Percentiles rank a stretch among this genome's conserved stretches.
phyloP scores from a whole-genome alignment of 2,329 filamentous ascomycete species.

The Clarireedia homoeocarpa region DNA sequence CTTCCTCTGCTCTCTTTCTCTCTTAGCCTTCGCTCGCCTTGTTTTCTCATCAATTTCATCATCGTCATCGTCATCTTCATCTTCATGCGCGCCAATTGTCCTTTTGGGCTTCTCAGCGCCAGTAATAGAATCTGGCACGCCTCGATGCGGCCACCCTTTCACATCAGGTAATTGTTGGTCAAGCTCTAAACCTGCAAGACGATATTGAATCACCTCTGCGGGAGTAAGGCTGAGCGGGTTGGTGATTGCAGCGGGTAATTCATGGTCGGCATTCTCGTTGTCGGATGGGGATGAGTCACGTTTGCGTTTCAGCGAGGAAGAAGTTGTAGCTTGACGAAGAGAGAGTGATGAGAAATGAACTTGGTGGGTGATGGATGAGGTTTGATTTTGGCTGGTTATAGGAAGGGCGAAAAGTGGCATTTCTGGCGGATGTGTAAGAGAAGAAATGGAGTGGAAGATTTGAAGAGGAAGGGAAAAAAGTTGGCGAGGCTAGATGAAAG shows the following conservation, averaged over 20 bases:
- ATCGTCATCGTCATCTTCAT: constrained; percentile 7
- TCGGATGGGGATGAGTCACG: constrained; percentile 10
- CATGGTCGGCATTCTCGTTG: constrained; percentile 6
- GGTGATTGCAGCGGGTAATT: constrained; percentile 25
- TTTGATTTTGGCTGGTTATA: neutral
- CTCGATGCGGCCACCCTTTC: constrained; percentile 45
- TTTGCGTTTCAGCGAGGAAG: neutral
- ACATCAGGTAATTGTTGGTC: constrained; percentile 35
- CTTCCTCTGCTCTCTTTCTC: constrained; percentile 8
- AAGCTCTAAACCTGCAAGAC: constrained; percentile 43
- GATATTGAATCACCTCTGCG: constrained; percentile 44
- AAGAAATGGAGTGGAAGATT: too few species aligned
- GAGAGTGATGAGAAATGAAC: neutral
- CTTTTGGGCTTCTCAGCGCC: neutral
- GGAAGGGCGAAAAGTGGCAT: neutral
- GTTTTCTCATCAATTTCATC: constrained; percentile 13
- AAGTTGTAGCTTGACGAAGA: neutral
- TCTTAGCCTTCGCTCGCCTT: constrained; percentile 1
- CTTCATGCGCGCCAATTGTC: too few species aligned
- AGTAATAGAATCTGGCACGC: constrained; percentile 22
- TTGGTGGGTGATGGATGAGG: neutral
- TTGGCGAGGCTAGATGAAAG: too few species aligned
- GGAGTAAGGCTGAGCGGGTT: constrained; percentile 50
- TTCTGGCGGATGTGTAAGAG: neutral
- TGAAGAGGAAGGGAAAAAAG: too few species aligned